phyloP scores from a whole-genome alignment of 257 asterid species.

The Solanum corneliomulleri region DNA sequence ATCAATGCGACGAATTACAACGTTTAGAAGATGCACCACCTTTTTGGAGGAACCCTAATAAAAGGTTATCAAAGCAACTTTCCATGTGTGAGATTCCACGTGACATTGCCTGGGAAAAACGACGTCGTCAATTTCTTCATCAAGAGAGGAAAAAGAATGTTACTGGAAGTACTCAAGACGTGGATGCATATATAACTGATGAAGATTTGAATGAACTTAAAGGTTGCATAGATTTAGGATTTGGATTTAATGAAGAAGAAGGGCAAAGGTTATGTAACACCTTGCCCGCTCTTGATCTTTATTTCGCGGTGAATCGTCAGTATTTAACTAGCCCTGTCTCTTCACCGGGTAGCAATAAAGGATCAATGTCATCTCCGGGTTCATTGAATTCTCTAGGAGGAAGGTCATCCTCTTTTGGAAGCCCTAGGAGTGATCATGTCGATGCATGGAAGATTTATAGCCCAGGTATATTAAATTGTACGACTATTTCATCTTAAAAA shows the following conservation, averaged over 20 bases:
- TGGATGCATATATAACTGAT: constrained; percentile 33
- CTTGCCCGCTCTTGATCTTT: constrained; percentile 75
- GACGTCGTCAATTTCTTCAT: constrained; percentile 43
- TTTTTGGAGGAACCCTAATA: constrained; percentile 40
- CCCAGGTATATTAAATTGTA: constrained; percentile 13
- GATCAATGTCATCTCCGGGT: background rate
- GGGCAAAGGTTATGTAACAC: constrained; percentile 58
- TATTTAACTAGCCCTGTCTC: constrained; percentile 33
- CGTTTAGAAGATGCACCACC: constrained; percentile 69
- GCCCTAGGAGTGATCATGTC: constrained; percentile 3
- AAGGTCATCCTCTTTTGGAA: constrained; percentile 21
- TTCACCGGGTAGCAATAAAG: constrained; percentile 32
- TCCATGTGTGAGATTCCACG: constrained; percentile 75
- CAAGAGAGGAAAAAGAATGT: constrained; percentile 29
- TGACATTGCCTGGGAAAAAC: constrained; percentile 68
- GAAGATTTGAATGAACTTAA: constrained; percentile 73
- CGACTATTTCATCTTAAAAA: too few species aligned
- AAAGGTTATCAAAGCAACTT: constrained; percentile 49
- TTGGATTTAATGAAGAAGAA: constrained; percentile 69
- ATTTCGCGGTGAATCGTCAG: constrained; percentile 63
- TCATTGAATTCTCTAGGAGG: background rate
- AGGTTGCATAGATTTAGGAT: constrained; percentile 80
- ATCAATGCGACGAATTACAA: constrained; percentile 45
- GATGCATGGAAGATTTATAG: constrained; percentile 20
- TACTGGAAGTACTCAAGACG: background rate